Conservation (phyloP, 306 rosid genomes). For the Spatholobus suberectus region DNA sequence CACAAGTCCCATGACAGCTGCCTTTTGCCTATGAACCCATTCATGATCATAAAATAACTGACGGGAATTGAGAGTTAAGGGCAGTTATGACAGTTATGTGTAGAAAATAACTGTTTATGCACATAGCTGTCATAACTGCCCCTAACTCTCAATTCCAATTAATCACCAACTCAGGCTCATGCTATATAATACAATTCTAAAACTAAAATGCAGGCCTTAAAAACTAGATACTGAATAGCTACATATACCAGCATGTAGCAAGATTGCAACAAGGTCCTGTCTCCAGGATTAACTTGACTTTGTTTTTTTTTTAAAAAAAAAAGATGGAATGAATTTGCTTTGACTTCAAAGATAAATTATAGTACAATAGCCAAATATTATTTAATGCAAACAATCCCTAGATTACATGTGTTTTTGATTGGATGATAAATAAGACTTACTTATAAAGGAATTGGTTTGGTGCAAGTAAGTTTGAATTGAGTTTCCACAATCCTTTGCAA, state of each 20-base stretch:
- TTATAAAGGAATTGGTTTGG: slow-evolving; percentile 17
- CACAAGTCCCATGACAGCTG: not conserved
- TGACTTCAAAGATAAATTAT: slow-evolving; percentile 4
- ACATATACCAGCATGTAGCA: not conserved
- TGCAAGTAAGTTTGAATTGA: slow-evolving; percentile 25
- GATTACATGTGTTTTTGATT: not conserved
- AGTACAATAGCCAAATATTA: slow-evolving; percentile 26
- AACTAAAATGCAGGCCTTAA: not conserved
- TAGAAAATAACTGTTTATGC: not conserved
- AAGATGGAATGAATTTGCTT: not conserved
- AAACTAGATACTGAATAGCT: slow-evolving; percentile 1
- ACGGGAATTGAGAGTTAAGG: not conserved
- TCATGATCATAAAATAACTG: not conserved
- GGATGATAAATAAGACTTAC: slow-evolving; percentile 18
- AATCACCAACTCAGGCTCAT: not conserved
- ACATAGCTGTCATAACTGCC: not conserved
- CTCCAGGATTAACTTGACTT: slow-evolving; percentile 7
- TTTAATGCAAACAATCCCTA: not conserved
- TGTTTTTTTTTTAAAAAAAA: not conserved
- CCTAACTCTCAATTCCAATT: not conserved
- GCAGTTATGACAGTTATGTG: not conserved
- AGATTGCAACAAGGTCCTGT: not conserved
- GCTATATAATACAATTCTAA: not conserved
- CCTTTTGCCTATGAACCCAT: not conserved
- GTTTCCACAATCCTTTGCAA: slow-evolving; percentile 5